Evolutionary conservation across 2,329 filamentous ascomycete genomes (phyloP).

Genomic region (Cladosporium halotolerans): DNA sequence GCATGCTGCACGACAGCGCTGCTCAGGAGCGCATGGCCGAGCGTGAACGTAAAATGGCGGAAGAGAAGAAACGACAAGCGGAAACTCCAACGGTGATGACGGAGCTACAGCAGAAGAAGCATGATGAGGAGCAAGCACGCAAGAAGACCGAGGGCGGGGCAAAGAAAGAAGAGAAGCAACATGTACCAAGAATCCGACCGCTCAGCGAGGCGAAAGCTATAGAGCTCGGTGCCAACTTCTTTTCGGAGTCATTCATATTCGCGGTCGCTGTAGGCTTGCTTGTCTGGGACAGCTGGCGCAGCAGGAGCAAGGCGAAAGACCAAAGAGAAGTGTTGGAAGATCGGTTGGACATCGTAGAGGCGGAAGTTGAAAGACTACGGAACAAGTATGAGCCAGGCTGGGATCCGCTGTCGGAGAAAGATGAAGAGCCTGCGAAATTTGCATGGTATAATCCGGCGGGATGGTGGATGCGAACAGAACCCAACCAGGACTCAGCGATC

Average conservation of each 20-base stretch:
- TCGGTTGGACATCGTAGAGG: slow-evolving; percentile 52
- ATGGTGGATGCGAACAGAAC: slow-evolving; percentile 20
- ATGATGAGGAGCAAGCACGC: slow-evolving; percentile 45
- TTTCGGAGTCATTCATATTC: slow-evolving; percentile 62
- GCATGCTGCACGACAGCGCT: slow-evolving; percentile 56
- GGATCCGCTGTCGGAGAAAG: slow-evolving; percentile 30
- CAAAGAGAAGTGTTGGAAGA: slow-evolving; percentile 56
- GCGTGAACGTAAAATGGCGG: slow-evolving; percentile 50
- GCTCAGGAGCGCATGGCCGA: slow-evolving; percentile 48
- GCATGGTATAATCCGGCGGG: slow-evolving; percentile 26
- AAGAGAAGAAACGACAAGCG: slow-evolving; percentile 46
- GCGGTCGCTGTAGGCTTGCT: slow-evolving; percentile 57
- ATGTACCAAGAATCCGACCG: slow-evolving; percentile 50
- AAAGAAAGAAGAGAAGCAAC: slow-evolving; percentile 42
- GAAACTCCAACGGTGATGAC: slow-evolving; percentile 56
- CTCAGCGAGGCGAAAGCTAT: slow-evolving; percentile 63
- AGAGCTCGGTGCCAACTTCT: slow-evolving; percentile 63
- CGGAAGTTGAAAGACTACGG: slow-evolving; percentile 34
- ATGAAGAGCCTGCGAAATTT: slow-evolving; percentile 23
- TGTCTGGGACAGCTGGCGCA: slow-evolving; percentile 56
- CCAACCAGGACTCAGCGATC: slow-evolving; percentile 8
- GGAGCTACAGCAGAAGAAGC: slow-evolving; percentile 52
- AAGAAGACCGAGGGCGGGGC: slow-evolving; percentile 23
- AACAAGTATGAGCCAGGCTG: slow-evolving; percentile 29
- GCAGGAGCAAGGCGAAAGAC: slow-evolving; percentile 54